Evolutionary conservation across 108 stramenopile species (phyloP), one percentile per base, ranked within the genome.

Genomic region (Nannochloropsis gaditana): DNA sequence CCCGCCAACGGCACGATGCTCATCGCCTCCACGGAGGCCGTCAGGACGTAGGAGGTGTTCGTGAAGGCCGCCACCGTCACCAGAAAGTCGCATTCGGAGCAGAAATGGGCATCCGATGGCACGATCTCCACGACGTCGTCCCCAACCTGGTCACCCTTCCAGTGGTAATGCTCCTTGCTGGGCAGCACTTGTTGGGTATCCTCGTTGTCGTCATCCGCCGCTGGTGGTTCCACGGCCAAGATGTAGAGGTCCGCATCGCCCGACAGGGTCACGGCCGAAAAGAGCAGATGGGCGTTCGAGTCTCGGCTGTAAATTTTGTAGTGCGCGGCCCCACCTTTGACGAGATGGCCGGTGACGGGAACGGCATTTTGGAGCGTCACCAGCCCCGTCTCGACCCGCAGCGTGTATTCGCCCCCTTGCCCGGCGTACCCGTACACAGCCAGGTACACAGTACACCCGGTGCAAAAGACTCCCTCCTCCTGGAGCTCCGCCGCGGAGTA

Each of bases 341-440:
- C 15, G 8, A 73, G 59, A 73, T 73, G 59, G 5, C 59, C 59
- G 19, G 59, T 73, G 59, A n/a, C 2, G n/a, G 59, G 59, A 4
- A 73, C 59, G 19, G 59, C 59, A 73, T 73, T 73, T n/a, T 73
- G 59, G 2, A 73, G 59, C 59, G 59, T 73, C 59, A n/a, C 15
- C 6, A 73, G 19, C 3, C 59, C 59, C 59, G 59, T 73, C 59
- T 73, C 59, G 15, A 73, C 59, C 59, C 59, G 15, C 59, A 73
- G n/a, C 4, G 59, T 73, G n/a, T 73, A 73, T n/a, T 4, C 59
- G n/a, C 59, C 59, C 59, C 15, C 59, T 31, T 31, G 31, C 15
- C 59, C 83, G 15, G 44, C 41, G 44, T 84, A 86, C 41, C 86
- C 86, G 19, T 45, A 86, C n/a, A 80, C 86, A 3, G 86, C 86